Evolutionary conservation across 2,329 filamentous ascomycete genomes (phyloP).

Genomic region (Sporothrix pallida): DNA sequence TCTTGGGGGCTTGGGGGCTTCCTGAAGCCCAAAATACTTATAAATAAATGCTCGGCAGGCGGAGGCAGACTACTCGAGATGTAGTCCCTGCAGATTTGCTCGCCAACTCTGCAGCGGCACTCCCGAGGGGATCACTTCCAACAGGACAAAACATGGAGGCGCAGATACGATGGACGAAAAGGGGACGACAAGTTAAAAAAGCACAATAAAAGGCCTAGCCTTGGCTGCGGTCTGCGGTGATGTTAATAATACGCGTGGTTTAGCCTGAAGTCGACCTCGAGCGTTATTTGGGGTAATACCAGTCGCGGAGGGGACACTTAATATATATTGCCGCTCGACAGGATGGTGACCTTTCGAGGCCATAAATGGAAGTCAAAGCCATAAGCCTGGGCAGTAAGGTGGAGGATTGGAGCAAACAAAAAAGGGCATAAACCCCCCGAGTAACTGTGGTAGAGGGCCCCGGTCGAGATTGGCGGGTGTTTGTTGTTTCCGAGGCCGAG

Average conservation of each 20-base stretch:
- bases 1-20: too few species aligned
- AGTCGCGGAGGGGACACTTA: not conserved
- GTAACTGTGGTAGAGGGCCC: not conserved
- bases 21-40: not conserved
- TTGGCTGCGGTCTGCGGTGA: too few species aligned
- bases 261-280: not conserved
- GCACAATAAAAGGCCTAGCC: not conserved
- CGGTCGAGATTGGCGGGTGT: not conserved
- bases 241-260: not conserved
- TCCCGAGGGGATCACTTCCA: not conserved
- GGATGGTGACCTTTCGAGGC: not conserved
- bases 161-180: not conserved
- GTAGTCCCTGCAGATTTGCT: not conserved
- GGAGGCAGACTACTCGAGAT: not conserved
- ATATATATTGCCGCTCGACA: not conserved
- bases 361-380: not conserved
- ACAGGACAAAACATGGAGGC: not conserved
- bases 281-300: not conserved
- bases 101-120: not conserved
- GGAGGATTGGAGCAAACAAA: not conserved
- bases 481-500: not conserved
- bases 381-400: not conserved
- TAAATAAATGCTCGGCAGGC: not conserved
- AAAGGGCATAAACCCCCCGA: not conserved
- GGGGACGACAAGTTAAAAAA: not conserved